These are phyloP conservation scores for Cyberlindnera maclurae DNA, from an alignment of 805 yeast species.

Conservation along the genomic window DNA sequence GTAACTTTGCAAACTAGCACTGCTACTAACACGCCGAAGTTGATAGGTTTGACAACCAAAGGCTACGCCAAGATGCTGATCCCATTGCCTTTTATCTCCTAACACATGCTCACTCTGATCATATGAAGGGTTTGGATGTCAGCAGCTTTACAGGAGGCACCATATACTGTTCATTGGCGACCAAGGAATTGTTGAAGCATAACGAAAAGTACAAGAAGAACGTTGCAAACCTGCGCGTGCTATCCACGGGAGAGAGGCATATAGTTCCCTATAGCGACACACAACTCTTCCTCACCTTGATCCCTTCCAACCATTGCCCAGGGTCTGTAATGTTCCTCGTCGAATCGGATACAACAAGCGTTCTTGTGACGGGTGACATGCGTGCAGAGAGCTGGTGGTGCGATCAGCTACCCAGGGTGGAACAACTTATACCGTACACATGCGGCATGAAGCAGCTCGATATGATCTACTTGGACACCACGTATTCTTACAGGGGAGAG, in stretches of 20 bases:
- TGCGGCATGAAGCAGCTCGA: slow-evolving; percentile 29
- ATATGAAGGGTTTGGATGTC: slow-evolving; percentile 39
- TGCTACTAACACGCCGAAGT: neutral
- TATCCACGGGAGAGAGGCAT: slow-evolving; percentile 15
- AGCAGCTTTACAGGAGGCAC: slow-evolving; percentile 29
- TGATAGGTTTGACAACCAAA: slow-evolving; percentile 21
- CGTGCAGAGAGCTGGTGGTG: slow-evolving; percentile 51
- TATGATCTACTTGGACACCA: slow-evolving; percentile 47
- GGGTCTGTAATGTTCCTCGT: slow-evolving; percentile 51
- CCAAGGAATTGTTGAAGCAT: slow-evolving; percentile 21
- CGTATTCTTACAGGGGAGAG: slow-evolving; percentile 42
- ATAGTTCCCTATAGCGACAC: slow-evolving; percentile 14
- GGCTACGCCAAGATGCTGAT: neutral
- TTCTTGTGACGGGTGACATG: slow-evolving; percentile 50
- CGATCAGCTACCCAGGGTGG: slow-evolving; percentile 30
- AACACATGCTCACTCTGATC: slow-evolving; percentile 52
- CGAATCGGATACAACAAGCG: slow-evolving; percentile 27
- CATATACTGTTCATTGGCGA: slow-evolving; percentile 42
- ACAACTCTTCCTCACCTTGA: slow-evolving; percentile 31
- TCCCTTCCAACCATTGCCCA: slow-evolving; percentile 52
- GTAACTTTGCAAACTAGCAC: no score
- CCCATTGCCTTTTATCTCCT: slow-evolving; percentile 27
- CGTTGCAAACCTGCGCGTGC: slow-evolving; percentile 13
- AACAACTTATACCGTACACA: slow-evolving; percentile 36
- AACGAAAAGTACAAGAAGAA: slow-evolving; percentile 7